Evolutionary conservation across 257 asterid species (phyloP).

Genomic region (Cynanchum wilfordii): DNA sequence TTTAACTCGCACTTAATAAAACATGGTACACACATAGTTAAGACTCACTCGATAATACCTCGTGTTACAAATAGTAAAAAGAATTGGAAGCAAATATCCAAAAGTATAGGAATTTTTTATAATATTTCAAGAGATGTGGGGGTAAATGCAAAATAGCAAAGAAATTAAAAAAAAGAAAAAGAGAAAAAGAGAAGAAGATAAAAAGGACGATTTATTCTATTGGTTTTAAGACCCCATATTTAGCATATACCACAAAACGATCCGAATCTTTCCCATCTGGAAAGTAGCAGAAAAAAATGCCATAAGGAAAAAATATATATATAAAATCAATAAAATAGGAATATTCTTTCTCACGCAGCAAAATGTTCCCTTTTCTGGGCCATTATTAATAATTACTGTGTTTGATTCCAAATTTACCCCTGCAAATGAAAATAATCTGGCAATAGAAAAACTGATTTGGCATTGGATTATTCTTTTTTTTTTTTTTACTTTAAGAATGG

Average conservation of each 20-base stretch:
- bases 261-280: constrained; percentile 20
- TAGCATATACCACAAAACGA: constrained; percentile 22
- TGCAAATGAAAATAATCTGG: background rate
- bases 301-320: background rate
- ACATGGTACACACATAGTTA: no score
- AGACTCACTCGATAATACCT: no score
- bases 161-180: background rate
- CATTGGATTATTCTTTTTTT: background rate
- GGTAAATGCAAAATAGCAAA: background rate
- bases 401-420: constrained; percentile 11
- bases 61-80: no score
- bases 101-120: background rate
- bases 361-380: background rate
- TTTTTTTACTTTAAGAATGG: background rate
- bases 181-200: background rate
- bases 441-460: background rate
- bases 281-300: background rate
- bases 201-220: background rate
- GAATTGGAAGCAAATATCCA: no score
- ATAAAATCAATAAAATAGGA: background rate
- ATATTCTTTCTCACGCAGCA: background rate
- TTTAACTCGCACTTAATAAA: no score
- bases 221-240: background rate
- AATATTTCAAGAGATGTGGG: background rate
- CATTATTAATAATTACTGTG: background rate